Conservation (phyloP, 257 asterid genomes). For the Handroanthus guayacan region DNA sequence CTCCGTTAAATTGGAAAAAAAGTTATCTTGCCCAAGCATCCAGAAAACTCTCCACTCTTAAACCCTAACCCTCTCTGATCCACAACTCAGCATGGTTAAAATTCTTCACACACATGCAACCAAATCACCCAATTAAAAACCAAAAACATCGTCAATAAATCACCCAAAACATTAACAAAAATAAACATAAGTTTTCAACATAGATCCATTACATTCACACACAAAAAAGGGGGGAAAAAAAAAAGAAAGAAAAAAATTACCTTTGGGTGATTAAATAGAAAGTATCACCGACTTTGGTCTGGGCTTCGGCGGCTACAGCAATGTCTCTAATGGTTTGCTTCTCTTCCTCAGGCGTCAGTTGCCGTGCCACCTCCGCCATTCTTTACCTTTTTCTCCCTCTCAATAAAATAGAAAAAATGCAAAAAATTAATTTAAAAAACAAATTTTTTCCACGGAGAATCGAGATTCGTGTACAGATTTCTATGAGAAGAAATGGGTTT, state of each 20-base stretch:
- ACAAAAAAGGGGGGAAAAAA: not conserved
- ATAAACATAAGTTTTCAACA: constrained; percentile 7
- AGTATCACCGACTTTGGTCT: constrained; percentile 81
- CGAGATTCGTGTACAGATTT: constrained; percentile 6
- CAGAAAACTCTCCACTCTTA: constrained; percentile 28
- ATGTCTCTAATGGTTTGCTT: constrained; percentile 79
- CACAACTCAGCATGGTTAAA: constrained; percentile 23
- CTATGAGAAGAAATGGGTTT: not conserved
- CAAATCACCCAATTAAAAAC: constrained; percentile 18
- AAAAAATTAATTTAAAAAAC: not conserved
- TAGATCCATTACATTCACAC: constrained; percentile 34
- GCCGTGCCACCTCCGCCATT: constrained; percentile 77
- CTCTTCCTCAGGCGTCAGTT: constrained; percentile 92
- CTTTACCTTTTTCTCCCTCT: constrained; percentile 23
- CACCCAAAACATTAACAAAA: not conserved
- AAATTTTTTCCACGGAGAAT: not conserved
- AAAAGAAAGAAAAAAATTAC: constrained; percentile 37
- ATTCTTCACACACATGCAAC: constrained; percentile 3
- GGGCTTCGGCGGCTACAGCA: constrained; percentile 79
- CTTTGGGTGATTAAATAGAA: constrained; percentile 89
- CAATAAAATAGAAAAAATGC: constrained; percentile 15
- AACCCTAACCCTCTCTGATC: constrained; percentile 47
- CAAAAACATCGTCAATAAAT: not conserved
- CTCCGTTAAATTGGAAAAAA: not conserved
- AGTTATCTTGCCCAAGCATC: constrained; percentile 14